Percentiles rank a stretch among this genome's conserved stretches.
phyloP scores from a whole-genome alignment of 176 grass and related monocot species.

The Leersia perrieri region DNA sequence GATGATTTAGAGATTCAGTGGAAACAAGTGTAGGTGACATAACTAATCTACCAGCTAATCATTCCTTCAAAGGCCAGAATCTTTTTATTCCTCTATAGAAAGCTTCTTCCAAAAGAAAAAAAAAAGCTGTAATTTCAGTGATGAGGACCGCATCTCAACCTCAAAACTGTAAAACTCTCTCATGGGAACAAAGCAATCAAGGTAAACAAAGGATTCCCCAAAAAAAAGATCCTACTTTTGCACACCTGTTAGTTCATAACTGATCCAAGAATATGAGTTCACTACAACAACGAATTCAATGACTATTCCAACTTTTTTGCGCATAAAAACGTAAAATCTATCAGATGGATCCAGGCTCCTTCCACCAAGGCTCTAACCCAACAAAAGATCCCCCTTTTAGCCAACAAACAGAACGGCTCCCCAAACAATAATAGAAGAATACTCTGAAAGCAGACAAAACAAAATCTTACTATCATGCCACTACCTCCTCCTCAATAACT shows the following conservation, averaged over 20 bases:
- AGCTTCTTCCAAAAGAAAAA: not conserved
- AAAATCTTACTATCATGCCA: not conserved
- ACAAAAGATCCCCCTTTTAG: not conserved
- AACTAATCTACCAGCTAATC: not conserved
- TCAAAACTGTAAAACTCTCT: not conserved
- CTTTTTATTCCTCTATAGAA: not conserved
- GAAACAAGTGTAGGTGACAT: not conserved
- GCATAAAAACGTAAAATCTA: not conserved
- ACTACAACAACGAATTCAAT: not conserved
- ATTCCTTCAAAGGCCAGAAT: not conserved
- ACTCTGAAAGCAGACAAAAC: not conserved
- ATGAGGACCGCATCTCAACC: not conserved
- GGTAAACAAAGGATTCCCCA: not conserved
- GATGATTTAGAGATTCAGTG: not conserved
- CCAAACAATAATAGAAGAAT: not conserved
- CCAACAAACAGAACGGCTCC: not conserved
- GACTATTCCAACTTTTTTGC: not conserved
- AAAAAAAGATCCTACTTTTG: not conserved
- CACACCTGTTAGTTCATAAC: not conserved
- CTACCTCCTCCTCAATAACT: not conserved
- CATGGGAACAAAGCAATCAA: not conserved
- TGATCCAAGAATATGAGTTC: not conserved
- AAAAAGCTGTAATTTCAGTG: not conserved
- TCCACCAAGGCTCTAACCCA: not conserved
- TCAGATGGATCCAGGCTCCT: not conserved